A percentile compares a stretch with the other conserved stretches of the same genome.
phyloP scores from a whole-genome alignment of 202 grass and related monocot genomes.

The Setaria viridis region DNA sequence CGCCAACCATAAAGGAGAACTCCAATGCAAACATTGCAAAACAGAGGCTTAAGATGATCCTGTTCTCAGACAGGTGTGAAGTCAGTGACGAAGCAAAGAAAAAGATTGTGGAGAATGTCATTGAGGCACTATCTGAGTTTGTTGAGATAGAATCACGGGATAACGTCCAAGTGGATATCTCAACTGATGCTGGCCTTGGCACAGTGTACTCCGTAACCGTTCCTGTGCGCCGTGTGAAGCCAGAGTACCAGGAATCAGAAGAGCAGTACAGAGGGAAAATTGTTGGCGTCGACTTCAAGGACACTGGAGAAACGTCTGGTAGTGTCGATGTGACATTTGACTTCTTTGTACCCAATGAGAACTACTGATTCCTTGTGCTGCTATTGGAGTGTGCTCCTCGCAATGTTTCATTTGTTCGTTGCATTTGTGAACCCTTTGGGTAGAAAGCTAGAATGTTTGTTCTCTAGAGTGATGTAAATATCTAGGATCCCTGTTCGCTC shows the following conservation, averaged over 20 bases:
- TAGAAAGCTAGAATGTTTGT: constrained; percentile 28
- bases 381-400: neutral
- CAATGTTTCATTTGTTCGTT: constrained; percentile 4
- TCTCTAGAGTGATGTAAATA: constrained; percentile 56
- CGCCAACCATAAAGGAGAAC: constrained; percentile 56
- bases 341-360: constrained; percentile 85
- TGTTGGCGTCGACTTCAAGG: constrained; percentile 79
- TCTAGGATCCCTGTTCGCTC: constrained; percentile 34
- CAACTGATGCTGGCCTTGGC: constrained; percentile 79
- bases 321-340: constrained; percentile 83
- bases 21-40: constrained; percentile 93
- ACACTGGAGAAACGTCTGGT: constrained; percentile 75
- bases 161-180: constrained; percentile 89
- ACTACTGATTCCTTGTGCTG: constrained; percentile 41
- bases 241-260: constrained; percentile 87
- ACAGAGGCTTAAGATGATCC: constrained; percentile 95
- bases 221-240: constrained; percentile 80
- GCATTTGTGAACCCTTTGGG: neutral
- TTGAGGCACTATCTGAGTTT: constrained; percentile 78
- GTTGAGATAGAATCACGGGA: constrained; percentile 95
- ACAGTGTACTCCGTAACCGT: constrained; percentile 88
- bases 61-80: constrained; percentile 91
- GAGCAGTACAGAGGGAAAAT: constrained; percentile 92
- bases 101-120: constrained; percentile 80
- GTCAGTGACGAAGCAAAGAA: constrained; percentile 93